Evolutionary conservation across 306 rosid species (phyloP), one percentile per base, ranked within the genome.

Genomic region (Delonix regia): DNA sequence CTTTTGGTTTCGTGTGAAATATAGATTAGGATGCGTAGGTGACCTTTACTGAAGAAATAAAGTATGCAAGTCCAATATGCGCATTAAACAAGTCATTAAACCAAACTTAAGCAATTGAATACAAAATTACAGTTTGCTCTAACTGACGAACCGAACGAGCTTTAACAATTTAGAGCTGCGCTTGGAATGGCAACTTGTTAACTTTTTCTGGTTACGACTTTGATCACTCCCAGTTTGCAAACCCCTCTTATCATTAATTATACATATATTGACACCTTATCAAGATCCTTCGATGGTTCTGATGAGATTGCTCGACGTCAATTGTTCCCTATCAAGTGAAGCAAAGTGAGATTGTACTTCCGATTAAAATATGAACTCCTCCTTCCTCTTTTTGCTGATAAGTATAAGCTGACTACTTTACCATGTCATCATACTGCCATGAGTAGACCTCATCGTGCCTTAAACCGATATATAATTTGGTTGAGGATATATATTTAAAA

Each of bases 1-100:
- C 12, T 66, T 45, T 38, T 34, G 73, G 78, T 89, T 80, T 86
- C 92, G 81, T 86, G 87, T 10, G 69, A 66, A 67, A 14, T 44
- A 52, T 16, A 81, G 51, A 82, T 87, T 83, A 67, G 83, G 71
- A 64, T 13, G 74, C 44, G 60, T 78, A 61, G 84, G 76, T 82
- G 75, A 83, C 78, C 85, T 7, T 52, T 68, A 28, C n/a, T 9
- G 57, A 25, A 56, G 71, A 34, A 68, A 44, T 10, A 3, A 41
- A 18, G 56, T 57, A 14, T 64, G 7, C 5, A 13, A 65, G 38
- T 53, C 81, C 49, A 61, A 70, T 34, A 16, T 41, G 19, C 2
- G 14, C 18, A 69, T 52, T 79, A 74, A 83, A 83, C 56, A 60
- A 73, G 69, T 52, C 44, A 42, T 62, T 69, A 60, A 49, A 74